Base-by-base conservation (phyloP, 2,329 filamentous ascomycete species). In the Gremmenia infestans region DNA sequence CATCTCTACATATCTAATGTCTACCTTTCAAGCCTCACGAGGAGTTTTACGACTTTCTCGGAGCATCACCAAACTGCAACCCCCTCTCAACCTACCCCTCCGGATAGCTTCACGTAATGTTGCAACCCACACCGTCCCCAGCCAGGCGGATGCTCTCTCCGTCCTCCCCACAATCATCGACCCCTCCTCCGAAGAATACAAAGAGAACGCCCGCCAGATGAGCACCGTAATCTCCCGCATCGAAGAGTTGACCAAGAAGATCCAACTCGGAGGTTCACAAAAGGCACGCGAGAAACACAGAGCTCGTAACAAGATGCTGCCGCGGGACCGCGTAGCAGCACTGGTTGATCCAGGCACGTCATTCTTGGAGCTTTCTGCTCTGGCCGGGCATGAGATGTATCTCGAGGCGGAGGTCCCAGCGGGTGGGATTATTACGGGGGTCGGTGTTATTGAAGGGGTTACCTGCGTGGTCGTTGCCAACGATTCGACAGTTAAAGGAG, bases 401-500 rank as follows among this genome's bases (percentile, higher is more conserved):
- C 82, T 86, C 0, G 90, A 88, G 55, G 91, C 93, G 56, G 89
- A 96, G 15, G 88, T 97, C 1, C 90, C 93, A 0, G 87, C 90
- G 0, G 94, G 88, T 25, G 93, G 91, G 6, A 94, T 99, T 63
- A 91, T 99, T 57, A 95, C 94, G 0, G 94, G 93, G 1, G 84
- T 97, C 52, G 93, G 93, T 3, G 87, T 88, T 2, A 89, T 99
- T 25, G 88, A 94, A 70, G 93, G 93, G 14, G 91, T 96, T 25
- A 87, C 86, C 42, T 97, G 93, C 72, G 87, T 97, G 76, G 89
- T 97, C 65, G 89, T 97, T 50, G 92, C 91, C 56, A 97, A 97
- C 71, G 93, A 97, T 71, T 95, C 90, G 75, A 97, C 93, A 17
- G 93, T 97, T 68, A 99, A 97, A 75, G 93, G 93, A 52, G 93